phyloP scores from a whole-genome alignment of 116 monocot species.

The Cymodocea nodosa region DNA sequence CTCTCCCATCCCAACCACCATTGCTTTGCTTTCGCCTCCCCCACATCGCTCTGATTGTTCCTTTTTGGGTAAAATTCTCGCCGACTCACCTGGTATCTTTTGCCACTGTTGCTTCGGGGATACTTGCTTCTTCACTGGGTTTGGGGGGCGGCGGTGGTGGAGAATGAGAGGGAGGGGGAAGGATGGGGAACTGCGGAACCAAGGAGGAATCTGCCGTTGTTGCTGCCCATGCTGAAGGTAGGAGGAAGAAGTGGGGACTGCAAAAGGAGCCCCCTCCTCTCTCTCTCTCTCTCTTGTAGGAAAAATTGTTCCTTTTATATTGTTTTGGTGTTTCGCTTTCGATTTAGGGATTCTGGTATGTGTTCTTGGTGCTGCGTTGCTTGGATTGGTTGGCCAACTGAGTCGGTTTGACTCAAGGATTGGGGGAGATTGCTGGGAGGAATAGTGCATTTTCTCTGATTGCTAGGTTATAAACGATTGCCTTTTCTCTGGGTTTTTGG shows the following conservation, averaged over 20 bases:
- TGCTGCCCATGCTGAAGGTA: constrained; percentile 61
- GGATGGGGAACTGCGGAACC: constrained; percentile 95
- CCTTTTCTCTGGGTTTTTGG: neutral
- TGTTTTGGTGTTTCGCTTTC: neutral
- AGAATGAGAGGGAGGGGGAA: constrained; percentile 42
- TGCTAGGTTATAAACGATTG: no score
- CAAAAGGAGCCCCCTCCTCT: neutral
- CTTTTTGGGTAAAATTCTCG: neutral
- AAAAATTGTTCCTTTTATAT: no score
- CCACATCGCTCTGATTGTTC: neutral
- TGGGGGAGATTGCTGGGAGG: neutral
- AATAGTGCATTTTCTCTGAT: neutral
- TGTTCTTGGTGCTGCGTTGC: neutral
- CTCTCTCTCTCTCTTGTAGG: neutral
- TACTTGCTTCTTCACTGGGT: neutral
- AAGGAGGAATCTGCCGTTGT: constrained; percentile 85
- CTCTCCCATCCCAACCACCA: neutral
- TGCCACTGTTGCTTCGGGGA: neutral
- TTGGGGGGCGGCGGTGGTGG: constrained; percentile 1
- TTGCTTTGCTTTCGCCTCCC: neutral
- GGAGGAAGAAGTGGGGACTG: neutral
- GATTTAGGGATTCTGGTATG: neutral
- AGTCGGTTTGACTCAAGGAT: neutral
- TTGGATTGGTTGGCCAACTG: neutral
- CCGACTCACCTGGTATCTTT: neutral